phyloP scores from a whole-genome alignment of 177 flowering plant species.

The Tripterygium wilfordii region DNA sequence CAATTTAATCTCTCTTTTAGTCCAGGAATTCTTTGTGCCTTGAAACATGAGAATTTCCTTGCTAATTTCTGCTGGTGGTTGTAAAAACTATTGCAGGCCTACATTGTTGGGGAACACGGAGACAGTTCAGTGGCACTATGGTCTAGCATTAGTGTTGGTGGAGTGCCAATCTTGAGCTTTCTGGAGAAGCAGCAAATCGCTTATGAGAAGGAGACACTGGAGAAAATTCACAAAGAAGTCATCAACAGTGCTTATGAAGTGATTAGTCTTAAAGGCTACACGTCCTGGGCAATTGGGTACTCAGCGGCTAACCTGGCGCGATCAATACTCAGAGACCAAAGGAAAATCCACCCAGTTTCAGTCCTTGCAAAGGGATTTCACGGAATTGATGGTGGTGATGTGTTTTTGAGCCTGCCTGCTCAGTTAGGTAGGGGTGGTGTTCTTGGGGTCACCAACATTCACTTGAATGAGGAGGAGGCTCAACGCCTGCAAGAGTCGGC shows the following conservation, averaged over 20 bases:
- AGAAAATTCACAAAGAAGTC: slow-evolving; percentile 62
- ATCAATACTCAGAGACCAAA: slow-evolving; percentile 52
- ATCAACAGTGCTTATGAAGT: slow-evolving; percentile 69
- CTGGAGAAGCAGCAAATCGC: slow-evolving; percentile 57
- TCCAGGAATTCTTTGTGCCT: too few relatives aligned
- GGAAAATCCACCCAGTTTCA: slow-evolving; percentile 74
- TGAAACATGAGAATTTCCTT: too few relatives aligned
- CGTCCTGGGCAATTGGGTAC: slow-evolving; percentile 94
- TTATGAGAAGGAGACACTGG: slow-evolving; percentile 58
- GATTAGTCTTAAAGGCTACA: slow-evolving; percentile 74
- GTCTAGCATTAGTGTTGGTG: slow-evolving; percentile 89
- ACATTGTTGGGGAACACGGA: slow-evolving; percentile 80
- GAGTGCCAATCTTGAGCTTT: slow-evolving; percentile 75
- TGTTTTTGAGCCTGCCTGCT: slow-evolving; percentile 81
- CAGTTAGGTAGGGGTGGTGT: slow-evolving; percentile 69
- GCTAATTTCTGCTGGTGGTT: too few relatives aligned
- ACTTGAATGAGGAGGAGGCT: slow-evolving; percentile 57
- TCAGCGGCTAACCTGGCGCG: slow-evolving; percentile 71
- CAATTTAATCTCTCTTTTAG: background rate
- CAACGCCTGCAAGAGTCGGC: slow-evolving; percentile 47
- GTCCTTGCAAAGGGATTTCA: slow-evolving; percentile 68
- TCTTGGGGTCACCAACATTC: slow-evolving; percentile 55
- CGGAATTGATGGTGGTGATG: slow-evolving; percentile 56
- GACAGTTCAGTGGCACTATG: slow-evolving; percentile 91
- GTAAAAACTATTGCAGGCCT: slow-evolving; percentile 43